These are phyloP conservation scores for Microbotryomycetes sp. DNA, from an alignment of 1,284 basidiomycete genomes.

Conservation along the genomic window DNA sequence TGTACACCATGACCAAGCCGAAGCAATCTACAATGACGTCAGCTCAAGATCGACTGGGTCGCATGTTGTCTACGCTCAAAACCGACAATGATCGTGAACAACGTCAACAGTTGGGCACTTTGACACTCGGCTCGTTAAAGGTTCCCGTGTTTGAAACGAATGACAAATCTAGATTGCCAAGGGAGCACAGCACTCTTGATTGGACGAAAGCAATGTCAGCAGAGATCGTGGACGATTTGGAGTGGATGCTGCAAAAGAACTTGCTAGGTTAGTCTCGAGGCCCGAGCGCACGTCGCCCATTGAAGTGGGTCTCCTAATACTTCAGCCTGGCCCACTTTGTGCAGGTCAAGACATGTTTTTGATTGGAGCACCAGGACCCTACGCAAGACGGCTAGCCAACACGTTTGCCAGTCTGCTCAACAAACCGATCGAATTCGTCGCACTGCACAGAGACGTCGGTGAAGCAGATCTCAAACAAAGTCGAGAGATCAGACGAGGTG, in stretches of 20 bases:
- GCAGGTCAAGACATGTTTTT: conserved; percentile 33
- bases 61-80: background rate
- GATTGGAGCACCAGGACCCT: conserved; percentile 41
- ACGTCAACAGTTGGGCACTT: conserved; percentile 10
- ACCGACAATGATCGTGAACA: background rate
- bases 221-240: conserved; percentile 5
- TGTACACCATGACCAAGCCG: background rate
- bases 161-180: conserved; percentile 4
- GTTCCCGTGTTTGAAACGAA: conserved; percentile 13
- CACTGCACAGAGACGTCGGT: conserved; percentile 43
- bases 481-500: conserved; percentile 37
- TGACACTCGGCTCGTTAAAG: conserved; percentile 1
- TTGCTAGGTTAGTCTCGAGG: conserved; percentile 7
- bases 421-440: conserved; percentile 39
- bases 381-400: conserved; percentile 41
- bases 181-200: conserved; percentile 10
- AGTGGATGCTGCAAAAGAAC: conserved; percentile 24
- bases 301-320: too few relatives aligned
- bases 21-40: background rate
- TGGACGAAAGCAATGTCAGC: background rate
- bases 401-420: conserved; percentile 37
- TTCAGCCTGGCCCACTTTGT: too few relatives aligned
- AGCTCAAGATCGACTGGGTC: background rate
- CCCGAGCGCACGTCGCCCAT: background rate
- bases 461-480: conserved; percentile 44